Base-by-base conservation (phyloP, 2,329 filamentous ascomycete genomes). In the Cryphonectria parasitica region DNA sequence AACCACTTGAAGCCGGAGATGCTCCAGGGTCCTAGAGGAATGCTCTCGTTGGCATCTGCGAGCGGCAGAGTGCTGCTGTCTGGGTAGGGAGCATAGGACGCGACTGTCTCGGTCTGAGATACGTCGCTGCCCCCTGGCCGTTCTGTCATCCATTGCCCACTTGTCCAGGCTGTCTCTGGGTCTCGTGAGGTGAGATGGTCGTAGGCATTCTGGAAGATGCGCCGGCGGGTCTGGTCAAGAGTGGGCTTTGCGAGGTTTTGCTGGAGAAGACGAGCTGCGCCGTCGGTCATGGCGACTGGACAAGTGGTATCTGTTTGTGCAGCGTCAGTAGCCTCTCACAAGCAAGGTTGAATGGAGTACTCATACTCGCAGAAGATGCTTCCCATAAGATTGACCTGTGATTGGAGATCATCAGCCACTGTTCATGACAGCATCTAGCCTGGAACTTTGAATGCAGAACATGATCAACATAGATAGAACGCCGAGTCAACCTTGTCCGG, bases 81-180 rank as follows among this genome's bases (percentile, higher is more conserved):
- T 0, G 76, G 75, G 22, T 69, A 72, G 6, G 76, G 75, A 31
- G 73, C 36, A 70, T 75, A 75, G 25, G 72, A 78, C 3, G 90
- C 89, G 5, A 87, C 79, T 0, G 91, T 93, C 78, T 93, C 91
- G 0, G 89, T 92, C 52, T 86, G 84, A 3, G 88, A 88, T 1
- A 93, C 89, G 75, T 93, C 91, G 73, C 89, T 91, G 0, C 91
- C 91, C 1, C 91, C 91, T 0, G 85, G 84, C 2, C 91, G 84
- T 75, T 93, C 91, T 0, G 91, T 93, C 91, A 93, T 93, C 91
- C 91, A 93, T 77, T 93, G 91, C 0, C 91, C 91, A 56, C 87
- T 91, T 0, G 90, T 93, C 91, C 91, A 93, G 0, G 88, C 87
- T 25, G 79, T 74, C 0, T 75, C 68, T 0, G 83, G 80, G 34